These are phyloP conservation scores for Lachnellula subtilissima DNA, from an alignment of 2,329 filamentous ascomycete species.

Conservation along the genomic window DNA sequence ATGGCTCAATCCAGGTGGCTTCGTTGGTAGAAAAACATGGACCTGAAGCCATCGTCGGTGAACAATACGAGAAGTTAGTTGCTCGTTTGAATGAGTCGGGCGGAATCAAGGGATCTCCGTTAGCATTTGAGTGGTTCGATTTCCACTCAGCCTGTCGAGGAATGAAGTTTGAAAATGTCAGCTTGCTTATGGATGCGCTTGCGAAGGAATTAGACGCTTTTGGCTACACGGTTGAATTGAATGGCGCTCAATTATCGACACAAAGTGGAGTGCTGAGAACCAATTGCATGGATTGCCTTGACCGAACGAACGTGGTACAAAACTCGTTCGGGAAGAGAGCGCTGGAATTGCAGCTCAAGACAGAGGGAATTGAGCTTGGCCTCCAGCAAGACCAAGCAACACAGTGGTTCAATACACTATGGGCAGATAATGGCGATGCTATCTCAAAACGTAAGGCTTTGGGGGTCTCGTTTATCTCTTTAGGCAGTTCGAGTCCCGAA, in stretches of 20 bases:
- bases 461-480: too few species aligned
- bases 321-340: conserved; percentile 82
- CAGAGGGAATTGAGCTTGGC: conserved; percentile 71
- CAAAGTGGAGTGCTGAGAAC: conserved; percentile 82
- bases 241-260: conserved; percentile 38
- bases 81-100: conserved; percentile 60
- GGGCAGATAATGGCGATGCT: conserved; percentile 96
- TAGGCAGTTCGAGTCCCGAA: too few species aligned
- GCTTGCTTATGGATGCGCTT: conserved; percentile 67
- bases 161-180: conserved; percentile 97
- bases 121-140: conserved; percentile 93
- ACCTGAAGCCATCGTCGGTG: conserved; percentile 73
- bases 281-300: conserved; percentile 98
- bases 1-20: conserved; percentile 72
- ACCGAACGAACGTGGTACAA: conserved; percentile 93
- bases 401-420: conserved; percentile 91
- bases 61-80: conserved; percentile 67
- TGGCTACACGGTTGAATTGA: conserved; percentile 61
- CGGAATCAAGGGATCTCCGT: conserved; percentile 41
- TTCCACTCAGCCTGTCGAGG: conserved; percentile 89
- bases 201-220: conserved; percentile 62
- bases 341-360: conserved; percentile 72
- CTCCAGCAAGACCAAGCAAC: conserved; percentile 73
- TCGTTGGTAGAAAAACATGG: conserved; percentile 87
- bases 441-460: conserved; percentile 63